These are phyloP conservation scores for Globisporangium perplexum DNA, from an alignment of 352 stramenopile species.

Conservation along the genomic window DNA sequence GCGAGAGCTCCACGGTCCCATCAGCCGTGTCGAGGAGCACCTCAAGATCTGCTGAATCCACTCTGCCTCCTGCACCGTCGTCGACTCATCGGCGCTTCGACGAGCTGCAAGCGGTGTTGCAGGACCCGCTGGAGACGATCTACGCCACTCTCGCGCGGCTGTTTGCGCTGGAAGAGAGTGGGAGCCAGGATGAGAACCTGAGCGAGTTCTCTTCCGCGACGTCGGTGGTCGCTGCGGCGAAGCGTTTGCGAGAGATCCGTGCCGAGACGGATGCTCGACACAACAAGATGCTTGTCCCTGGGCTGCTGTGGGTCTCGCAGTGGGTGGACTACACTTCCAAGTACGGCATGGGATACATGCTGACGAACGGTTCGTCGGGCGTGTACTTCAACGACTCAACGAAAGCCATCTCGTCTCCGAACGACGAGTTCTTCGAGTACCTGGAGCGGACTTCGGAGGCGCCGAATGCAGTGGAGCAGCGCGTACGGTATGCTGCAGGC, in stretches of 20 bases:
- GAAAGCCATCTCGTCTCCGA: conserved; percentile 92
- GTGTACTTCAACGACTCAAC: conserved; percentile 99
- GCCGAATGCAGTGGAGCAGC: conserved; percentile 21
- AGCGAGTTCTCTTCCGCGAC: conserved; percentile 54
- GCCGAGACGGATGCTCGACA: conserved; percentile 37
- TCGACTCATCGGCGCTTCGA: conserved; percentile 1
- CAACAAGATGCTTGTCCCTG: conserved; percentile 20
- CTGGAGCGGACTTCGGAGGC: conserved; percentile 83
- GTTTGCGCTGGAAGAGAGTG: conserved; percentile 63
- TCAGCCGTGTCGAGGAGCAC: background rate
- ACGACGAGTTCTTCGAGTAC: conserved; percentile 92
- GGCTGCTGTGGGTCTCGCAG: conserved; percentile 91
- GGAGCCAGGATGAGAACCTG: conserved; percentile 27
- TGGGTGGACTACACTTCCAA: conserved; percentile 99
- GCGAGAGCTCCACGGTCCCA: background rate
- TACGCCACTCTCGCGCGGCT: conserved; percentile 52
- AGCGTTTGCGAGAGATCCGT: conserved; percentile 59
- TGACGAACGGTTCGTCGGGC: conserved; percentile 92
- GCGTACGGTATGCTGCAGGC: conserved; percentile 37
- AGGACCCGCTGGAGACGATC: conserved; percentile 40
- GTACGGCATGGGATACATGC: conserved; percentile 98
- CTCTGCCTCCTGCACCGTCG: background rate
- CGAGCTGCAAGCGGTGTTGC: background rate
- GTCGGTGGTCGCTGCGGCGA: conserved; percentile 50
- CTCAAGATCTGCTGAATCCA: conserved; percentile 5